These are phyloP conservation scores for Cucurbita moschata DNA, from an alignment of 306 rosid species.

Conservation along the genomic window DNA sequence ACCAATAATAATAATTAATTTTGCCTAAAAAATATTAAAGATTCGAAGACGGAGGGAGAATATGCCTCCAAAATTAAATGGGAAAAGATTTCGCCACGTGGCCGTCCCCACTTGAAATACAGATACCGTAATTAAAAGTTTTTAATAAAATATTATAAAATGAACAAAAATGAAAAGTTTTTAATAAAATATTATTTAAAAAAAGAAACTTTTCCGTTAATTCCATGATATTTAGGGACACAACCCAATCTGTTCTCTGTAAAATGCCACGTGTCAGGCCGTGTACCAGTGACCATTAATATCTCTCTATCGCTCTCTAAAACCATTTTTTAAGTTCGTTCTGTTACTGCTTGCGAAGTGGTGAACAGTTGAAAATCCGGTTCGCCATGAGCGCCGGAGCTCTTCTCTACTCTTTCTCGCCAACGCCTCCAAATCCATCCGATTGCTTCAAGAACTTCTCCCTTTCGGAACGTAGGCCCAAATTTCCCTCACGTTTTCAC, in stretches of 20 bases:
- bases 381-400: slow-evolving; percentile 53
- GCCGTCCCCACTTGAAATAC: too few species aligned
- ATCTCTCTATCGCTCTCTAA: not conserved
- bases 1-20: too few species aligned
- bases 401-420: slow-evolving; percentile 41
- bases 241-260: not conserved
- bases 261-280: slow-evolving; percentile 1
- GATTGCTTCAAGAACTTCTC: slow-evolving; percentile 11
- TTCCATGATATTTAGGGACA: not conserved
- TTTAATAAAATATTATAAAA: too few species aligned
- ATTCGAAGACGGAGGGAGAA: too few species aligned
- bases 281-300: not conserved
- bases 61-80: too few species aligned
- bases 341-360: not conserved
- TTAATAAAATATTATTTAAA: too few species aligned
- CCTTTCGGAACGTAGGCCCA: slow-evolving; percentile 2
- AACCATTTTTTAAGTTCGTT: not conserved
- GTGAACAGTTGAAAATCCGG: not conserved
- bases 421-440: slow-evolving; percentile 20
- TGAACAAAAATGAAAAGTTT: too few species aligned
- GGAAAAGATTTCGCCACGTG: too few species aligned
- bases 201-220: not conserved
- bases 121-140: too few species aligned
- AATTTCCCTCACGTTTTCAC: slow-evolving; percentile 1
- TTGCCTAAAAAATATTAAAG: too few species aligned